Evolutionary conservation across 2,329 filamentous ascomycete species (phyloP), one percentile per base, ranked within the genome.

Genomic region (Tolypocladium capitatum): DNA sequence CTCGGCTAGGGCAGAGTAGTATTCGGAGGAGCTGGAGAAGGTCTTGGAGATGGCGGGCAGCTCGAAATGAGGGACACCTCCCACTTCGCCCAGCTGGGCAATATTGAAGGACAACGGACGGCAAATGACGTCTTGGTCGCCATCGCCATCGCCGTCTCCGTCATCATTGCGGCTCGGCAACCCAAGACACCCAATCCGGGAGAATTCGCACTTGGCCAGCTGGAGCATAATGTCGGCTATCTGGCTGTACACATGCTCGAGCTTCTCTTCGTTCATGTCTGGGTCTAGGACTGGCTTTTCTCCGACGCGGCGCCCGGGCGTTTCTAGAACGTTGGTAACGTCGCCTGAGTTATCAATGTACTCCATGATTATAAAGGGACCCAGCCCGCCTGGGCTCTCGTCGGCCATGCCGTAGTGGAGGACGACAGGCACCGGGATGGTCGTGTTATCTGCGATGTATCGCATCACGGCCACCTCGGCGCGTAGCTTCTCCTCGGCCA

Each of bases 141-240:
- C 6, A 27, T 57, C 55, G 20, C 57, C 47, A 14, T 58, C 51
- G 2, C 2, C 6, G 8, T 57, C 55, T 18, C 57, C 47, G 14
- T 58, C 51, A 2, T 55, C 46, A 18, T 34, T 16, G 43, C 13
- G 11, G 7, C 18, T 36, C 43, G 20, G 10, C 42, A 65, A 49
- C 30, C 52, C 45, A 2, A 70, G 53, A 9, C 62, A 66, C 1
- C 69, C 69, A 30, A 73, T 70, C 24, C 55, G 53, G 28, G 58
- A 43, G 27, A 71, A 65, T 1, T 52, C 60, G 1, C 60, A 53
- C 4, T 5, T 55, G 16, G 58, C 64, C 1, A 73, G 60, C 48
- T 71, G 62, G 5, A 73, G 57, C 16, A 71, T 28, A 34, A 70
- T 66, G 28, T 64, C 60, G 13, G 69, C 69, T 48, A 72, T 60